Conservation (phyloP, 176 grass and related monocot genomes). For the Rhipidocladum racemiflorum region DNA sequence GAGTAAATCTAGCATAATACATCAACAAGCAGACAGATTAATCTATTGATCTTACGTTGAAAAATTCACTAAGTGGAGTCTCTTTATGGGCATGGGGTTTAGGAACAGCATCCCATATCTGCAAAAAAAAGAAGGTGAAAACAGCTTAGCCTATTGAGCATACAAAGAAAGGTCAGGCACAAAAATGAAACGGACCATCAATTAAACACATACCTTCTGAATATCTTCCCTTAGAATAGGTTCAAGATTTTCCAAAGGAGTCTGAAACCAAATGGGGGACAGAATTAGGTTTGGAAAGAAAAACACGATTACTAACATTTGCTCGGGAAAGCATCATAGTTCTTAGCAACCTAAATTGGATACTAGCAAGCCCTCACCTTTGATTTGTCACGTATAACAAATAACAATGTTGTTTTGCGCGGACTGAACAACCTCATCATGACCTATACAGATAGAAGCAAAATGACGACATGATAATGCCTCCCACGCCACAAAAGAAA, state of each 20-base stretch:
- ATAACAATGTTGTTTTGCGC: slow-evolving; percentile 88
- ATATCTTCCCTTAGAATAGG: slow-evolving; percentile 96
- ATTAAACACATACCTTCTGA: slow-evolving; percentile 67
- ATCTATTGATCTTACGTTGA: slow-evolving; percentile 60
- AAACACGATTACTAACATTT: slow-evolving; percentile 17
- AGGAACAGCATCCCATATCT: slow-evolving; percentile 97
- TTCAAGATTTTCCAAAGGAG: slow-evolving; percentile 90
- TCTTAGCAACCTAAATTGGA: slow-evolving; percentile 18
- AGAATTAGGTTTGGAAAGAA: slow-evolving; percentile 3
- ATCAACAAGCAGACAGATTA: slow-evolving; percentile 23
- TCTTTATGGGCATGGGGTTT: slow-evolving; percentile 94
- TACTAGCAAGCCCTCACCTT: slow-evolving; percentile 44
- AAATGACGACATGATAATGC: not conserved
- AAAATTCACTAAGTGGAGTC: slow-evolving; percentile 92
- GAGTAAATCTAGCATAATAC: slow-evolving; percentile 3
- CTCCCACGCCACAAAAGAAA: not conserved
- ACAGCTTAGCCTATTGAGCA: slow-evolving; percentile 17
- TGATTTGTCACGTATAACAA: slow-evolving; percentile 98
- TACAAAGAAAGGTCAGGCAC: slow-evolving; percentile 7
- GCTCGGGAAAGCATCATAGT: not conserved
- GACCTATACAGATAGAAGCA: slow-evolving; percentile 51
- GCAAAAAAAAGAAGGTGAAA: slow-evolving; percentile 33
- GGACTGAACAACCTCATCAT: slow-evolving; percentile 99
- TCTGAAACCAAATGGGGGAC: slow-evolving; percentile 53
- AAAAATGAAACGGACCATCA: slow-evolving; percentile 1